phyloP scores from a whole-genome alignment of 2,329 filamentous ascomycete species.

The Colletotrichum melonis region DNA sequence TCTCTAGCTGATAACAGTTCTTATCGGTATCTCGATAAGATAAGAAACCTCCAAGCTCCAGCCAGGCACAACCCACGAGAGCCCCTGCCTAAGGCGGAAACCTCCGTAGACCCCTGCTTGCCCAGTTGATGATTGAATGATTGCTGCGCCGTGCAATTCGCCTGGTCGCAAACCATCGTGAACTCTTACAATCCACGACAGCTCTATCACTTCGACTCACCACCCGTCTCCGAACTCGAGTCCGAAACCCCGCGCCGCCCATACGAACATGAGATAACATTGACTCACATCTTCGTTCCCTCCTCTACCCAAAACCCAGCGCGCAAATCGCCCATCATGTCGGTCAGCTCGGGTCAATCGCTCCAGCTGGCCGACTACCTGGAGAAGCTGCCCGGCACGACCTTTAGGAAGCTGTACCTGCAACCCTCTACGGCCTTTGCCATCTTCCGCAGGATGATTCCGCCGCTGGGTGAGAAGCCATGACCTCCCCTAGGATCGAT shows the following conservation, averaged over 20 bases:
- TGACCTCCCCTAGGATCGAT: neutral
- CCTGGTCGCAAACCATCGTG: slow-evolving; percentile 26
- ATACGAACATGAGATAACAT: slow-evolving; percentile 23
- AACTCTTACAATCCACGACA: neutral
- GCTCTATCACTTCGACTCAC: neutral
- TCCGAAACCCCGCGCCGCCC: neutral
- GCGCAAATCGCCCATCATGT: slow-evolving; percentile 50
- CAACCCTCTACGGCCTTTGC: slow-evolving; percentile 95
- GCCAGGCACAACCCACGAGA: neutral
- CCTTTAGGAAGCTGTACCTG: slow-evolving; percentile 91
- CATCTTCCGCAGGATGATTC: slow-evolving; percentile 97
- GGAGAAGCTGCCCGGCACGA: slow-evolving; percentile 89
- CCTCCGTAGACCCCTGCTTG: slow-evolving; percentile 16
- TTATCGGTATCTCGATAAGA: neutral
- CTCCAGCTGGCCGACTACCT: slow-evolving; percentile 86
- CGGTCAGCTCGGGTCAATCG: slow-evolving; percentile 58
- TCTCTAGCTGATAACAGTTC: neutral
- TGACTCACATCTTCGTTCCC: neutral
- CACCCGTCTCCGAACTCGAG: slow-evolving; percentile 14
- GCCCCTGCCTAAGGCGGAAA: slow-evolving; percentile 28
- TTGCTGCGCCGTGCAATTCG: neutral
- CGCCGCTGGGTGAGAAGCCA: slow-evolving; percentile 77
- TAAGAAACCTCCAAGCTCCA: neutral
- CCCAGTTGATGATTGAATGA: slow-evolving; percentile 23
- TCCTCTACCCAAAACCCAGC: slow-evolving; percentile 20